phyloP scores from a whole-genome alignment of 768 basidiomycete genomes.

The Dacryopinax primogenitus region DNA sequence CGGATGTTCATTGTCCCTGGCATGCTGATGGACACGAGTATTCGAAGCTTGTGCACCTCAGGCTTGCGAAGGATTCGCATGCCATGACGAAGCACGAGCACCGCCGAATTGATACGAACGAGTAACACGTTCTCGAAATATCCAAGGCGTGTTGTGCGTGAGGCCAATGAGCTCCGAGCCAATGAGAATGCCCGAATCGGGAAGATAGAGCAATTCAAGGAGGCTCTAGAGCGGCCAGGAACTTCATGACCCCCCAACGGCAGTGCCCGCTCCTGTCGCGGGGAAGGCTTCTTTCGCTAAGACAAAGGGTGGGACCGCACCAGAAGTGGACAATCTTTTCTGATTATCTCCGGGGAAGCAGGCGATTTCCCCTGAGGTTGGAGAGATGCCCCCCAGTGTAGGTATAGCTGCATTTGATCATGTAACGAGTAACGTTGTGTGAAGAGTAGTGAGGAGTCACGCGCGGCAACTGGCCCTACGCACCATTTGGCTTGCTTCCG shows the following conservation, averaged over 20 bases:
- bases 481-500: no score
- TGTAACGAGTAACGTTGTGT: no score
- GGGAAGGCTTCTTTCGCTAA: not conserved
- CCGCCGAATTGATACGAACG: not conserved
- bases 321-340: no score
- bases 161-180: not conserved
- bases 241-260: not conserved
- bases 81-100: not conserved
- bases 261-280: not conserved
- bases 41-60: not conserved
- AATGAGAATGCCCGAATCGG: not conserved
- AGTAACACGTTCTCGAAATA: not conserved
- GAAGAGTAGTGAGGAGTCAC: no score
- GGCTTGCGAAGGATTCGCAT: not conserved
- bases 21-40: not conserved
- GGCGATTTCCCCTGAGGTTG: no score
- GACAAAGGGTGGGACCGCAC: no score
- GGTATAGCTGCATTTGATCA: no score
- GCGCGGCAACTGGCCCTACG: no score
- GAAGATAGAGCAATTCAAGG: not conserved
- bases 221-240: not conserved
- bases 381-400: no score
- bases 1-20: not conserved
- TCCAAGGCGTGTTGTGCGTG: not conserved
- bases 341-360: no score